Evolutionary conservation across 257 asterid species (phyloP).

Genomic region (Solanum gracilifrons): DNA sequence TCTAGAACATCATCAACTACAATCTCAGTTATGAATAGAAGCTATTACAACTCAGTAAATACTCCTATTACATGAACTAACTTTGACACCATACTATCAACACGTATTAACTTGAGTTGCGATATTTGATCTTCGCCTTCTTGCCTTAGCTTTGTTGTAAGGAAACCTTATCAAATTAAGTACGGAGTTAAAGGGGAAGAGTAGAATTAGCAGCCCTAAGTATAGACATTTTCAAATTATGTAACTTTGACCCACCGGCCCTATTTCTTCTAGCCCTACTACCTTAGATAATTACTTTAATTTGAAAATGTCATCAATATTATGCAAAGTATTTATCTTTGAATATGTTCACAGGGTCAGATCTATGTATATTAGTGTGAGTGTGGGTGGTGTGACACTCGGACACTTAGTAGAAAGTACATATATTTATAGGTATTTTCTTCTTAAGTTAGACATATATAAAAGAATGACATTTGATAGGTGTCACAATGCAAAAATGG

Average conservation of each 20-base stretch:
- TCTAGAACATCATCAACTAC: too few species aligned
- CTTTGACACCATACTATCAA: too few species aligned
- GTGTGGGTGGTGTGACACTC: not conserved
- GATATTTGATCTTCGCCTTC: too few species aligned
- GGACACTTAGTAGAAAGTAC: not conserved
- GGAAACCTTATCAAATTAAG: not conserved
- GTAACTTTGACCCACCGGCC: not conserved
- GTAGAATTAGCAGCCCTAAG: not conserved
- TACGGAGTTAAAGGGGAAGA: not conserved
- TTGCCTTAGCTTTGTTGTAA: too few species aligned
- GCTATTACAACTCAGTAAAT: too few species aligned
- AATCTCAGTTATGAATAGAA: too few species aligned
- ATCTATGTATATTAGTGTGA: not conserved
- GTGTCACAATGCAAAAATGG: too few species aligned
- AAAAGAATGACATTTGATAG: not conserved
- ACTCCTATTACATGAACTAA: too few species aligned
- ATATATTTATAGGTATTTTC: too few species aligned
- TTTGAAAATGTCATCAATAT: not conserved
- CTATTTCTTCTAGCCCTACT: not conserved
- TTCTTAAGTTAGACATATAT: too few species aligned
- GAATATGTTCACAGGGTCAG: not conserved
- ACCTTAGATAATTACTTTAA: not conserved
- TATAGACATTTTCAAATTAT: not conserved
- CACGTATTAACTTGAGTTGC: too few species aligned
- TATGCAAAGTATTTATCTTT: not conserved